phyloP scores from a whole-genome alignment of 192 early-diverging fungal species.

The Kickxella alabastrina region DNA sequence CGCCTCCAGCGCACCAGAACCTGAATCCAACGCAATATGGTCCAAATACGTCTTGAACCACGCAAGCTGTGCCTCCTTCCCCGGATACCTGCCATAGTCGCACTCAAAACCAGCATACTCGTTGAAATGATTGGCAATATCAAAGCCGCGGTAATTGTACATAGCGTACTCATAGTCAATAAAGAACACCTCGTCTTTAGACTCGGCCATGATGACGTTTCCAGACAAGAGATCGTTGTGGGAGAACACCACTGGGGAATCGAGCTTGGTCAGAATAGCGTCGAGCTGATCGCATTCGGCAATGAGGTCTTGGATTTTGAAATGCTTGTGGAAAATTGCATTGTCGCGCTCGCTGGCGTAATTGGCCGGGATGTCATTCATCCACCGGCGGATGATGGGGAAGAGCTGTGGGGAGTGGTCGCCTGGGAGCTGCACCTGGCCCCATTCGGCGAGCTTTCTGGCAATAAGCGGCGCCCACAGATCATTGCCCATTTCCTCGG shows the following conservation, averaged over 20 bases:
- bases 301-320: slow-evolving; percentile 17
- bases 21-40: slow-evolving; percentile 30
- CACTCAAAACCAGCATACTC: slow-evolving; percentile 97
- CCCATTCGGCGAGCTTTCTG: slow-evolving; percentile 75
- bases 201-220: slow-evolving; percentile 68
- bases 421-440: slow-evolving; percentile 58
- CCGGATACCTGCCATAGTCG: slow-evolving; percentile 81
- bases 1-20: slow-evolving; percentile 53
- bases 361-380: slow-evolving; percentile 25
- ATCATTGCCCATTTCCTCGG: slow-evolving; percentile 70
- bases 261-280: slow-evolving; percentile 51
- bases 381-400: slow-evolving; percentile 33
- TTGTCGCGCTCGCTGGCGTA: slow-evolving; percentile 21
- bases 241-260: slow-evolving; percentile 82
- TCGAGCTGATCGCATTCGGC: slow-evolving; percentile 55
- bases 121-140: slow-evolving; percentile 95
- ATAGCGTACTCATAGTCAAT: slow-evolving; percentile 95
- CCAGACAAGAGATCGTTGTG: slow-evolving; percentile 92
- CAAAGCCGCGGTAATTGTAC: slow-evolving; percentile 83
- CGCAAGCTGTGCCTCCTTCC: slow-evolving; percentile 59
- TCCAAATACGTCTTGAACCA: slow-evolving; percentile 79
- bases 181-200: slow-evolving; percentile 62
- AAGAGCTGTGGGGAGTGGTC: slow-evolving; percentile 41
- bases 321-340: slow-evolving; percentile 30
- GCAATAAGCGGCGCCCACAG: slow-evolving; percentile 76